Base-by-base conservation (phyloP, 352 stramenopile genomes). In the Ophiocytium majus region DNA sequence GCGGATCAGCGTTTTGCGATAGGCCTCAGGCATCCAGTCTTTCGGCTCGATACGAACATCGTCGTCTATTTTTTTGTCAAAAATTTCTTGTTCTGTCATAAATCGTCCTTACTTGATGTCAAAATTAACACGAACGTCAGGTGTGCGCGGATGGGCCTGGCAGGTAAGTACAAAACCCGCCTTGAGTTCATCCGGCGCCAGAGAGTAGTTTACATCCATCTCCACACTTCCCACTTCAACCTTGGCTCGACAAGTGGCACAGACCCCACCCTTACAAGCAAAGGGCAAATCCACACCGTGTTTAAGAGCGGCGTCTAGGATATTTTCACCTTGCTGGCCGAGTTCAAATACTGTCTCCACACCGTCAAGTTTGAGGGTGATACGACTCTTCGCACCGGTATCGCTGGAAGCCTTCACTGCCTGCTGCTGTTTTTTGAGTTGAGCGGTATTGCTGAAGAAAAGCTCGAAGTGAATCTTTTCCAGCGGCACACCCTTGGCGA, bases 391-490 rank as follows among this genome's bases (percentile, higher is more conserved):
- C 28, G 28, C 57, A 71, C 28, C 28, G 23, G 57, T 28, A 71
- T 28, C 57, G 57, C 19, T 71, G 28, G 57, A 23, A 71, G 23
- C 57, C 19, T 71, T 71, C 23, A 23, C 28, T 71, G 57, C 57
- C 28, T 71, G 23, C 19, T 71, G 23, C 28, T 23, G 19, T 28
- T 23, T 28, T 23, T 71, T 28, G 28, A 71, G 23, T 28, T 23
- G 19, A 71, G 57, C 57, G 57, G 23, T 71, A 71, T n/a, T n/a
- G n/a, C n/a, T n/a, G n/a, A n/a, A n/a, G n/a, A 71, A 71, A 71
- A 23, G 28, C 28, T 71, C 57, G 57, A 71, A 23, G 28, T 71
- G 57, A 28, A 71, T 71, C 57, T 71, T 71, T 71, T 71, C 57
- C 28, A 23, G 23, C 28, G 23, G 23, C 19, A 71, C 28, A 23